Evolutionary conservation across 345 rosid species (phyloP).

Genomic region (Camelina neglecta): DNA sequence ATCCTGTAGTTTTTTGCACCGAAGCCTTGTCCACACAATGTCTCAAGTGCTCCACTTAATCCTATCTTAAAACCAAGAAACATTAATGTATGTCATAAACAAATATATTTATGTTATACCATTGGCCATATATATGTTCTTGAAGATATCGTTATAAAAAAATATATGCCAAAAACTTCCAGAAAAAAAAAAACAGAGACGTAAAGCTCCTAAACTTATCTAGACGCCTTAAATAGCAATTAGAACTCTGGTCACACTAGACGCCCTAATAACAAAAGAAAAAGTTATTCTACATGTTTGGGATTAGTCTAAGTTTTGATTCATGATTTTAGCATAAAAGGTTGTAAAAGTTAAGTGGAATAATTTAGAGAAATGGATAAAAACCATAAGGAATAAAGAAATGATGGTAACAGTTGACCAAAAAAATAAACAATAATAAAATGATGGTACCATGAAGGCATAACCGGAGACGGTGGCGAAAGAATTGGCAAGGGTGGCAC

Average conservation of each 20-base stretch:
- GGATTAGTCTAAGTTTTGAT: no score
- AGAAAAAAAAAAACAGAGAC: no score
- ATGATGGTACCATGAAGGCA: slow-evolving; percentile 66
- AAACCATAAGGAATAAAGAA: neutral
- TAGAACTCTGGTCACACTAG: no score
- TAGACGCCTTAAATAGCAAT: neutral
- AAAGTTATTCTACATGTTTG: no score
- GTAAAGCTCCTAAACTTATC: neutral
- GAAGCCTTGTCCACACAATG: slow-evolving; percentile 89
- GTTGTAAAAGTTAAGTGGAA: neutral
- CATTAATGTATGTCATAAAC: neutral
- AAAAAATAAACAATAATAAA: no score
- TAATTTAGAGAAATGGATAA: neutral
- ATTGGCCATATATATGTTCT: neutral
- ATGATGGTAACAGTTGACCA: no score
- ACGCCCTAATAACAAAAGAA: no score
- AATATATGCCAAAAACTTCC: no score
- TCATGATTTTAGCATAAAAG: no score
- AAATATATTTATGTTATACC: neutral
- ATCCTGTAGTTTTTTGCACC: slow-evolving; percentile 68
- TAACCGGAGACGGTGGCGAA: slow-evolving; percentile 86
- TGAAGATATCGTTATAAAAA: neutral
- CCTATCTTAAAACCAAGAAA: slow-evolving; percentile 51
- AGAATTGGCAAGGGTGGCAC: slow-evolving; percentile 85
- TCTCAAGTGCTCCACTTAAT: slow-evolving; percentile 82